Conservation (phyloP, 208 protist species). For the Angomonas ambiguus region DNA sequence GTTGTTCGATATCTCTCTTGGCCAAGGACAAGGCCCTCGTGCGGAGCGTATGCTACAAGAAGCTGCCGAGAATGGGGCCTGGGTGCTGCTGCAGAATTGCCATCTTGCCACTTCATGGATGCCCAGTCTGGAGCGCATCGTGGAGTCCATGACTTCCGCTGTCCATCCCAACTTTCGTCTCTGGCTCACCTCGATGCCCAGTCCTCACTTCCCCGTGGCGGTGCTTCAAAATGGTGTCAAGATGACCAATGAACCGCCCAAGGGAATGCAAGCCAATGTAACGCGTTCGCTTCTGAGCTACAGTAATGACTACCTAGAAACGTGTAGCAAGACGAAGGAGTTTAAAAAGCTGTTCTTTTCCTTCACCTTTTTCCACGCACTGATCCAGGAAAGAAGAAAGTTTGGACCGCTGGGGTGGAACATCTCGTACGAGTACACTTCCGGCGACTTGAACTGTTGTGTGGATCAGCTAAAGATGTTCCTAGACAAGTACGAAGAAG, state of each 20-base stretch:
- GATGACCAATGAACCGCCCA: constrained; percentile 99
- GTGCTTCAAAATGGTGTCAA: constrained; percentile 98
- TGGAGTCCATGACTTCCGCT: constrained; percentile 85
- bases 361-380: constrained; percentile 97
- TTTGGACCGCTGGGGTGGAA: constrained; percentile 99
- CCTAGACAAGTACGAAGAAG: constrained; percentile 95
- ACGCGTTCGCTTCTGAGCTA: constrained; percentile 85
- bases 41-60: constrained; percentile 93
- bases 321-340: constrained; percentile 76
- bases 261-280: constrained; percentile 96
- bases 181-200: constrained; percentile 98
- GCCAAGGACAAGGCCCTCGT: constrained; percentile 97
- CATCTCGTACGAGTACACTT: constrained; percentile 98
- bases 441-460: constrained; percentile 94
- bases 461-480: constrained; percentile 93
- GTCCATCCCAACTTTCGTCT: constrained; percentile 96
- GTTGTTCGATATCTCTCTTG: constrained; percentile 95
- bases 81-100: constrained; percentile 98
- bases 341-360: constrained; percentile 96
- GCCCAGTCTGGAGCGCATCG: constrained; percentile 95
- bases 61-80: constrained; percentile 93
- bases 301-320: constrained; percentile 81
- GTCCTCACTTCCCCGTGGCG: constrained; percentile 94
- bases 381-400: constrained; percentile 97
- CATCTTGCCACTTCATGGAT: constrained; percentile 98